phyloP scores from a whole-genome alignment of 129 eudicot species.

The Flaveria brownii region DNA sequence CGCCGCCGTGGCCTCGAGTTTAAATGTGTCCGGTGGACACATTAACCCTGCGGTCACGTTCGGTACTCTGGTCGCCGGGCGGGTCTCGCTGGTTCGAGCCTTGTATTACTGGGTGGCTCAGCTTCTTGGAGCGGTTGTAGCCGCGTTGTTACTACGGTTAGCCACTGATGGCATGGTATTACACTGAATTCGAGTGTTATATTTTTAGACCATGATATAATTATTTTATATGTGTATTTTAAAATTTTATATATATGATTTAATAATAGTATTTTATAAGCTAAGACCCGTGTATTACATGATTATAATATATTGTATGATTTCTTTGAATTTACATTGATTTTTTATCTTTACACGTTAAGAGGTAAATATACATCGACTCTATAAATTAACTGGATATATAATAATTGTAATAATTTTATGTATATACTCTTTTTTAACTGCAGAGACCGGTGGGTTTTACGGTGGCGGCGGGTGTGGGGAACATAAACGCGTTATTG shows the following conservation, averaged over 20 bases:
- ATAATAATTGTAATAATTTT: no score
- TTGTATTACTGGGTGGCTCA: conserved; percentile 82
- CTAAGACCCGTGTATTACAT: no score
- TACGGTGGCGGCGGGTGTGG: conserved; percentile 52
- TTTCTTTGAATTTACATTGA: no score
- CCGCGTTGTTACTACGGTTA: conserved; percentile 57
- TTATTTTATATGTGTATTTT: no score
- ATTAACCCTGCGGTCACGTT: conserved; percentile 88
- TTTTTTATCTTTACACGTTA: no score
- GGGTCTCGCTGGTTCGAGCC: conserved; percentile 74
- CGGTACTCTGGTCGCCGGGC: conserved; percentile 75
- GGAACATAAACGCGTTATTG: conserved; percentile 54
- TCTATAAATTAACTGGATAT: no score
- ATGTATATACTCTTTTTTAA: not conserved
- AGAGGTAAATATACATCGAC: no score
- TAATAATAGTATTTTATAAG: no score
- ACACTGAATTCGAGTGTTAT: not conserved
- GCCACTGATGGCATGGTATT: conserved; percentile 81
- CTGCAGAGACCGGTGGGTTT: conserved; percentile 66
- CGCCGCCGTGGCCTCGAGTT: conserved; percentile 79
- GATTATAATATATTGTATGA: no score
- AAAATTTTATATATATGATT: no score
- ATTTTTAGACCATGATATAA: no score
- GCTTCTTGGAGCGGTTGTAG: conserved; percentile 76
- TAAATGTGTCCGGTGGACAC: conserved; percentile 90